Evolutionary conservation across 148 eudicot species (phyloP).

Genomic region (Amaranthus cruentus): DNA sequence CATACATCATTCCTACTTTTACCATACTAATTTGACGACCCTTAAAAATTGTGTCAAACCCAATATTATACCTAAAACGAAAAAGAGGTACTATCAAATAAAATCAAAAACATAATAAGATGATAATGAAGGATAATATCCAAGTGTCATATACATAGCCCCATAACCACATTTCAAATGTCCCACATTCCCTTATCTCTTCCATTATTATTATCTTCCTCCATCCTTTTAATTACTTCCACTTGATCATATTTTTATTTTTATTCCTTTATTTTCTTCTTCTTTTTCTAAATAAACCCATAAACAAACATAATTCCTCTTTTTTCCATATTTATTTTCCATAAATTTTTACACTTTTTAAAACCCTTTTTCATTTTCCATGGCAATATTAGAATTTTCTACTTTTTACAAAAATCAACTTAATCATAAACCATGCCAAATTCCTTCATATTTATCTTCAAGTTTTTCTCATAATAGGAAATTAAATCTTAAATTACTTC

Average conservation of each 20-base stretch:
- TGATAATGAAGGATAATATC: conserved; percentile 1
- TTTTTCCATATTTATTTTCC: neutral
- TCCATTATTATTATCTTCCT: no score
- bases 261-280: neutral
- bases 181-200: neutral
- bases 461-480: conserved; percentile 30
- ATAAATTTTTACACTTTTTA: neutral
- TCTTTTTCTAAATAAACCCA: neutral
- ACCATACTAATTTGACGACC: no score
- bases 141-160: conserved; percentile 50
- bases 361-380: conserved; percentile 24
- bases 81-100: no score
- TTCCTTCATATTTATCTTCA: conserved; percentile 34
- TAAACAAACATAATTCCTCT: neutral
- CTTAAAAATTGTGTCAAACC: neutral
- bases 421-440: conserved; percentile 25
- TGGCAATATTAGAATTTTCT: conserved; percentile 72
- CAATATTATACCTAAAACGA: no score
- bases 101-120: no score
- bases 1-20: no score
- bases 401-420: conserved; percentile 36
- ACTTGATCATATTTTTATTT: no score
- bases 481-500: conserved; percentile 22
- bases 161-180: conserved; percentile 1
- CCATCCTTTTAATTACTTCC: no score